Evolutionary conservation across 2,329 filamentous ascomycete species (phyloP).

Genomic region (Ampelomyces quisqualis): DNA sequence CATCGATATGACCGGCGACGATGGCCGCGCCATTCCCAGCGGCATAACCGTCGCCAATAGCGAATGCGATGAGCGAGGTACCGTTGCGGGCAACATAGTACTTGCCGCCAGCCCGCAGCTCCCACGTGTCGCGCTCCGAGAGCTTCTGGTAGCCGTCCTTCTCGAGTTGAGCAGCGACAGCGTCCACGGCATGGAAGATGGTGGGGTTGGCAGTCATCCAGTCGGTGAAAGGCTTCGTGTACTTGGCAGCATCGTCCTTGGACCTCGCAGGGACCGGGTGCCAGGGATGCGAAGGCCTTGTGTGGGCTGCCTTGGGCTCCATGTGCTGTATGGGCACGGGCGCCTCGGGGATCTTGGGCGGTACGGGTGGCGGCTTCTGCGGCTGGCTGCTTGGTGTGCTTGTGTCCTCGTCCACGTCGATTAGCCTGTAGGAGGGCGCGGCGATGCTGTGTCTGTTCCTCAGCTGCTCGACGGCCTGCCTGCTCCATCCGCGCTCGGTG

Average conservation of each 20-base stretch:
- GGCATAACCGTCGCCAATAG: constrained; percentile 75
- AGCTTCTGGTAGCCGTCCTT: constrained; percentile 74
- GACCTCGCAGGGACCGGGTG: constrained; percentile 16
- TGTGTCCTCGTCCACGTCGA: constrained; percentile 37
- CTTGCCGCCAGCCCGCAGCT: constrained; percentile 76
- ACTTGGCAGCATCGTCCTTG: constrained; percentile 47
- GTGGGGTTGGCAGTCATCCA: constrained; percentile 91
- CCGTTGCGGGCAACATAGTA: constrained; percentile 88
- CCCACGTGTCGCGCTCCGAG: constrained; percentile 80
- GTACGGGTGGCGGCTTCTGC: constrained; percentile 41
- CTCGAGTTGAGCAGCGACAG: constrained; percentile 72
- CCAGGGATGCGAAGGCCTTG: constrained; percentile 21
- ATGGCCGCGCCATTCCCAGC: constrained; percentile 85
- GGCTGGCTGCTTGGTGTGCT: constrained; percentile 18
- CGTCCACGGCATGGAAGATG: constrained; percentile 83
- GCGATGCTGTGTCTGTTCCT: constrained; percentile 36
- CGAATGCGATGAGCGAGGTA: constrained; percentile 81
- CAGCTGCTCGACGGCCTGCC: constrained; percentile 9
- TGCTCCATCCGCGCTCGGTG: constrained; percentile 10
- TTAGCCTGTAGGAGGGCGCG: constrained; percentile 31
- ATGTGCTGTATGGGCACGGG: constrained; percentile 10
- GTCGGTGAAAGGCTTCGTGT: constrained; percentile 79
- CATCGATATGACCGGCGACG: constrained; percentile 90
- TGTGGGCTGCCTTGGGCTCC: constrained; percentile 7
- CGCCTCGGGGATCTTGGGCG: constrained; percentile 40